Evolutionary conservation across 1,284 basidiomycete genomes (phyloP), one percentile per base, ranked within the genome.

Genomic region (Anthracocystis walkeri): DNA sequence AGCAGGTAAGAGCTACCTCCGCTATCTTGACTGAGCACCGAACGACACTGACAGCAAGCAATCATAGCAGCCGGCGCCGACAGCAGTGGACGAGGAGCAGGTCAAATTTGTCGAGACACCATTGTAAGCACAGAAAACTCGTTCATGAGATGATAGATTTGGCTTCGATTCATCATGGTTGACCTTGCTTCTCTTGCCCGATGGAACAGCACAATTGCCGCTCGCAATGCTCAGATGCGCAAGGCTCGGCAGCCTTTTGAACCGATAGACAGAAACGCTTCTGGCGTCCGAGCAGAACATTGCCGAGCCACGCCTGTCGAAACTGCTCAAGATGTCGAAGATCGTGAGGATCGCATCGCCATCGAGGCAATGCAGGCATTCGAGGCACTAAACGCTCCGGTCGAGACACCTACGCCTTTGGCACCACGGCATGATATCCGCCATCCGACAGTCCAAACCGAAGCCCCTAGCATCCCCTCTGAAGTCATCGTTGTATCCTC

Each of bases 81-180:
- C 21, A 10, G 29, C 23, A 0, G 55, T 46, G 2, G 63, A 76
- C 21, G 74, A 76, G 44, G 55, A 62, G 7, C 38, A 35, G 35
- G 62, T 76, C 20, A 49, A 44, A 7, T 76, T 76, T 58, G 64
- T 31, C 7, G 69, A 76, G 16, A 76, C 74, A 4, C 74, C 74
- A 25, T 76, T 76, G 74, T 76, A 35, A 68, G 74, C 27, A 33
- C 6, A 7, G 2, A 20, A 11, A 10, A 25, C 16, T 12, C 18
- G 16, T 53, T 14, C 14, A 51, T 8, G 21, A 10, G 29, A 7
- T 7, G 7, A 16, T n/a, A 4, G 2, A 29, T 14, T 11, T 31
- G 27, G 11, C 21, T 23, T 1, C 48, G n/a, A 27, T 44, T 29
- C 20, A 29, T 8, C 8, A 12, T 25, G 12, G 18, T 44, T 33